Base-by-base conservation (phyloP, 768 basidiomycete species). In the Butyriboletus loyo region DNA sequence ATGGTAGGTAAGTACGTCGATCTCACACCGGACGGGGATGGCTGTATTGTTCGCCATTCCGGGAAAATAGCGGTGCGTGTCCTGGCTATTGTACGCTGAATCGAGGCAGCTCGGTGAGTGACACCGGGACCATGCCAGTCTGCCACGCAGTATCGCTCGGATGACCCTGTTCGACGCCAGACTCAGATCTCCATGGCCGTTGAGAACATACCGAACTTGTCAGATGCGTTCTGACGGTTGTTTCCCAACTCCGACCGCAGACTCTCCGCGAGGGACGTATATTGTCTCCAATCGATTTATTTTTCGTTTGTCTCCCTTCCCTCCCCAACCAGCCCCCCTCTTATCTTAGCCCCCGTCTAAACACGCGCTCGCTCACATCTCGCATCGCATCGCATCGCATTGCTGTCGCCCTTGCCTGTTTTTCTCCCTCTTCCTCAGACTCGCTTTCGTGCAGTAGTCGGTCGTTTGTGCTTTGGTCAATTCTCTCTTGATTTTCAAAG, bases 291-390 rank as follows among this genome's bases (percentile, higher is more conserved):
- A 57, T 61, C 54, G 53, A 54, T 66, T 64, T 62, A 41, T 63
- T 66, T 64, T 60, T 60, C 39, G 61, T 60, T 59, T 61, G 55
- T 49, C 41, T 52, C 43, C 45, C 41, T 45, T 51, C 24, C 39
- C 44, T 53, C 31, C 43, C 22, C 40, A 42, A 41, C 41, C 50
- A 44, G 43, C 50, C 49, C 51, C 55, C 6, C 58, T 57, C 55
- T 54, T 67, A 68, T 63, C 68, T 70, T 69, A 69, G 49, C 56
- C 56, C 43, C 62, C 62, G 35, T 54, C 64, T 69, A 69, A 69
- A 70, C 50, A 53, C 60, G 36, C 60, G 59, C 50, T 61, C 59
- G 42, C 52, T 59, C 54, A 46, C 57, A 60, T 62, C 57, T 68
- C 57, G 55, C 51, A 30, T 69, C 48, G 59, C 54, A 61, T 69